Conservation (phyloP, 805 yeast species). For the Scheffersomyces lignosus region DNA sequence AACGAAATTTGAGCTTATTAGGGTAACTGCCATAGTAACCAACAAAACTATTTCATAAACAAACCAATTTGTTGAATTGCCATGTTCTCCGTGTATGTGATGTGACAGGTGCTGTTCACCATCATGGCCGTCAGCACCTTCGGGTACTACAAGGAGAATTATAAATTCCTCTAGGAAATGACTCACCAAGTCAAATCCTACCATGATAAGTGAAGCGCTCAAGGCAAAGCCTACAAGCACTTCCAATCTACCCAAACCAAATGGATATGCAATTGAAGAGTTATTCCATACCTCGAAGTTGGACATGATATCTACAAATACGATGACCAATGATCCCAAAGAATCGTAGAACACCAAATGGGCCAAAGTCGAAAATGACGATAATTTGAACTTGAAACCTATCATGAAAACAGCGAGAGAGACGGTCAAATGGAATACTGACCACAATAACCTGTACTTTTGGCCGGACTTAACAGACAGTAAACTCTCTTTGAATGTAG, state of each 20-base stretch:
- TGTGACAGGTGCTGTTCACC: slow-evolving; percentile 34
- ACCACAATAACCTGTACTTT: slow-evolving; percentile 57
- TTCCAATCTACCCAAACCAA: slow-evolving; percentile 90
- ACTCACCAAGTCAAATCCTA: slow-evolving; percentile 84
- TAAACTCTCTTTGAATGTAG: slow-evolving; percentile 62
- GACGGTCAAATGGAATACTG: slow-evolving; percentile 52
- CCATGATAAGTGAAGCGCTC: slow-evolving; percentile 81
- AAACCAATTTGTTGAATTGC: slow-evolving; percentile 22
- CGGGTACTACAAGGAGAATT: slow-evolving; percentile 39
- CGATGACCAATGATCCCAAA: slow-evolving; percentile 67
- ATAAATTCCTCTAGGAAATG: slow-evolving; percentile 82
- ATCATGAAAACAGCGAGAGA: slow-evolving; percentile 58
- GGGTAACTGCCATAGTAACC: slow-evolving; percentile 18
- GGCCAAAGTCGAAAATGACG: slow-evolving; percentile 72
- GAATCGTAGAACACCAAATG: slow-evolving; percentile 89
- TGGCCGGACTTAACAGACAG: slow-evolving; percentile 61
- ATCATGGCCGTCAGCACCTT: slow-evolving; percentile 14
- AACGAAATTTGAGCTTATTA: slow-evolving; percentile 35
- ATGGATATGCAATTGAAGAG: slow-evolving; percentile 81
- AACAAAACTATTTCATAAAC: slow-evolving; percentile 26
- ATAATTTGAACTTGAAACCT: slow-evolving; percentile 59
- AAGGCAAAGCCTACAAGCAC: slow-evolving; percentile 86
- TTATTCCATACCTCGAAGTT: slow-evolving; percentile 91
- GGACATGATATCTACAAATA: slow-evolving; percentile 75
- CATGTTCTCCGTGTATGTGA: slow-evolving; percentile 36